A percentile compares a stretch with the other conserved stretches of the same genome.
Evolutionary conservation across 352 stramenopile species (phyloP).

Genomic region (Phytophthora melonis): DNA sequence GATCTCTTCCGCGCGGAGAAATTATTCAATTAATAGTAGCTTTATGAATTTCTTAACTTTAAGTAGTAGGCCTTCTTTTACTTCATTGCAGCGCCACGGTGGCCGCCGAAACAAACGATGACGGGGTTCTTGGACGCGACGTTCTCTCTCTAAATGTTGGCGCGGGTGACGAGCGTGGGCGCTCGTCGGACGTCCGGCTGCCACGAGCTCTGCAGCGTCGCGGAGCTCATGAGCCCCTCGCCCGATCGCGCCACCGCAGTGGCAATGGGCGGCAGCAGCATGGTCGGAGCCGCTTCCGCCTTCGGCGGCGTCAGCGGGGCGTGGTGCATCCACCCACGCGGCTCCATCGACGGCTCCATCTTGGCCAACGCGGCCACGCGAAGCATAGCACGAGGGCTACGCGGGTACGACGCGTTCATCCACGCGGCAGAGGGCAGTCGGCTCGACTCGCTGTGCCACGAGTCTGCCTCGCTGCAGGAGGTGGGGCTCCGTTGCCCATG

Average conservation of each 20-base stretch:
- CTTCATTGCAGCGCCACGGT: neutral
- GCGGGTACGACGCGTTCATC: conserved; percentile 40
- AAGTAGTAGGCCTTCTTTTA: neutral
- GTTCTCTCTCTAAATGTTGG: conserved; percentile 36
- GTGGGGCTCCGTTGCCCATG: conserved; percentile 19
- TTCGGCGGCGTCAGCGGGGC: conserved; percentile 16
- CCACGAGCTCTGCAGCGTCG: conserved; percentile 34
- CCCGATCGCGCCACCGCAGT: conserved; percentile 46
- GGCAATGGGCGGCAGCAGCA: conserved; percentile 46
- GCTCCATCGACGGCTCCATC: conserved; percentile 32
- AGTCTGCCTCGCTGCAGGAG: conserved; percentile 27
- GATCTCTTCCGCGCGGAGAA: conserved; percentile 21
- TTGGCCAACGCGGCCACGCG: conserved; percentile 44
- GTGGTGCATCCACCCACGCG: conserved; percentile 25
- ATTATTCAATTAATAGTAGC: conserved; percentile 15
- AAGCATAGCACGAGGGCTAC: conserved; percentile 52
- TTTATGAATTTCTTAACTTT: conserved; percentile 15
- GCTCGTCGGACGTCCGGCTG: conserved; percentile 37
- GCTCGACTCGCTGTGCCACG: conserved; percentile 29
- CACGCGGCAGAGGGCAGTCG: conserved; percentile 26
- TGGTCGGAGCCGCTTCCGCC: conserved; percentile 16
- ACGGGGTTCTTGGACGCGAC: neutral
- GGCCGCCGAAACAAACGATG: neutral
- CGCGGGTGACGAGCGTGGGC: conserved; percentile 29
- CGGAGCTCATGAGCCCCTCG: conserved; percentile 36